Base-by-base conservation (phyloP, 352 stramenopile genomes). In the Phytophthora palmivora region DNA sequence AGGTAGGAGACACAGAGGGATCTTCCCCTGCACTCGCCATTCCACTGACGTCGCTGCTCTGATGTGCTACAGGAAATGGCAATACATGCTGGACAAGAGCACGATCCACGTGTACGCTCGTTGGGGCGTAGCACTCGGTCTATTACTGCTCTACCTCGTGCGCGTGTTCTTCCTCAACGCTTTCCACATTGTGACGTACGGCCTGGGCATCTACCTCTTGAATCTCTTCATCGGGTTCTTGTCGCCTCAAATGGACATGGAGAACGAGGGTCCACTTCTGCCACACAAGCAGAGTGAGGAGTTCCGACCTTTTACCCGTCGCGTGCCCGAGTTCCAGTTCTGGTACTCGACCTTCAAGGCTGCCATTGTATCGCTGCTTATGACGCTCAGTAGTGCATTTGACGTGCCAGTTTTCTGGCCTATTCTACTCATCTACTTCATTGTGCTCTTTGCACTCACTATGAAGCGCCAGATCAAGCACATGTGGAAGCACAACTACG, bases 401-500 rank as follows among this genome's bases (percentile, higher is more conserved):
- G 96, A 99, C 84, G 82, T 99, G 44, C 97, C 97, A 0, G 97
- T 99, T 6, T 99, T 99, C 79, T 99, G 97, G 97, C 97, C 97
- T 16, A 99, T 99, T 69, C 72, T 99, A 56, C 78, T 99, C 24
- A 84, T 99, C 60, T 99, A 99, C 87, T 99, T 99, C 76, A 96
- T 98, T 68, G 87, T 98, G 49, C 86, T 99, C 15, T 99, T 99
- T 70, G 93, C 98, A 77, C 88, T 99, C 67, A 99, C 97, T 16
- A 99, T 99, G 97, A 99, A 99, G 84, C 89, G 96, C 70, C 97
- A 99, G 87, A 98, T 99, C 79, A 95, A 97, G 75, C 97, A 99
- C 81, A 99, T 99, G 97, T 98, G 98, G 87, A 99, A 99, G 82
- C 95, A 99, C 85, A 98, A 98, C 72, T 99, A 99, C 76, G 96